phyloP scores from a whole-genome alignment of 257 asterid species.

The Petunia secreta region DNA sequence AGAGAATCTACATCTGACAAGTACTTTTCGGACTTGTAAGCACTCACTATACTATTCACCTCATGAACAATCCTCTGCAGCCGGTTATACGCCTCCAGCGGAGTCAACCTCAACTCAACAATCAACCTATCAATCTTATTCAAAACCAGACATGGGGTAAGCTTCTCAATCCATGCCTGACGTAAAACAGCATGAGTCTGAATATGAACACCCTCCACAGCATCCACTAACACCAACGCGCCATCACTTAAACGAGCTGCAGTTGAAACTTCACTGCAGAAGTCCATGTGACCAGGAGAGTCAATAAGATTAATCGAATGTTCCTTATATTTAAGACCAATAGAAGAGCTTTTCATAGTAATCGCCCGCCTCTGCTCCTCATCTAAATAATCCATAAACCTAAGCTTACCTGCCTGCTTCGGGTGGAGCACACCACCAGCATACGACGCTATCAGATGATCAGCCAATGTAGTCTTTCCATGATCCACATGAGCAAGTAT shows the following conservation, averaged over 20 bases:
- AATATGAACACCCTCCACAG: constrained; percentile 96
- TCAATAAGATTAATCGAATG: constrained; percentile 75
- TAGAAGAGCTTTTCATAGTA: constrained; percentile 97
- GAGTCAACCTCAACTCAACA: constrained; percentile 75
- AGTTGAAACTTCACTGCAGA: constrained; percentile 96
- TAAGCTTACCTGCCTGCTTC: constrained; percentile 92
- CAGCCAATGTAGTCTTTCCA: constrained; percentile 95
- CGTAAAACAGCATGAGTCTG: constrained; percentile 95
- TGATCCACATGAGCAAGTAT: constrained; percentile 99
- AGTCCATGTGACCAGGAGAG: constrained; percentile 98
- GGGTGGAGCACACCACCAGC: constrained; percentile 98
- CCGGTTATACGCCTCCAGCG: constrained; percentile 76
- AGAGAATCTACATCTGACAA: constrained; percentile 91
- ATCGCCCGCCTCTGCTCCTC: constrained; percentile 98
- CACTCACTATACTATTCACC: constrained; percentile 88
- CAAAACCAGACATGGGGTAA: constrained; percentile 77
- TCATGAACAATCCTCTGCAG: constrained; percentile 85
- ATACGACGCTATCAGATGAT: constrained; percentile 81
- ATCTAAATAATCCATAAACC: constrained; percentile 94
- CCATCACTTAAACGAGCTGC: constrained; percentile 98
- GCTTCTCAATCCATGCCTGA: constrained; percentile 95
- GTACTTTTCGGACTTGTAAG: constrained; percentile 80
- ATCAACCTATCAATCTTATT: constrained; percentile 89
- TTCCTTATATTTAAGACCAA: constrained; percentile 58
- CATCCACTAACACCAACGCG: constrained; percentile 84